Conservation (phyloP, 108 stramenopile genomes). For the Tribonema minus region DNA sequence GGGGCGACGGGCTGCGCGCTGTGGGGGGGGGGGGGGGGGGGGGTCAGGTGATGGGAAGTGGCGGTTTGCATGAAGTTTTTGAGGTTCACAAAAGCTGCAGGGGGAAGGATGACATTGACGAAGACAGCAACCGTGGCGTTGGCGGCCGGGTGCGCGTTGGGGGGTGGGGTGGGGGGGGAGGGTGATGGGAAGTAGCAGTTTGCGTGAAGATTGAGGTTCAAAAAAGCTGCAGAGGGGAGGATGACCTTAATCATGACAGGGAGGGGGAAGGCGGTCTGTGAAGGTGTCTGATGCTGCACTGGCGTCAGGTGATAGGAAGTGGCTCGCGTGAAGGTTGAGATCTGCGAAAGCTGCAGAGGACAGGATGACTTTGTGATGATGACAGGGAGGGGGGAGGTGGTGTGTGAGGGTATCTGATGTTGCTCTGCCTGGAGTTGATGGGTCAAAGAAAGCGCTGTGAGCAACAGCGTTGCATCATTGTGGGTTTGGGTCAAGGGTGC, state of each 20-base stretch:
- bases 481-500: too few species aligned
- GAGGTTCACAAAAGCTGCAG: constrained; percentile 35
- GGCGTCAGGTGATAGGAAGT: constrained; percentile 10
- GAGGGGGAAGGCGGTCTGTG: constrained; percentile 20
- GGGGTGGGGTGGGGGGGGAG: constrained; percentile 6
- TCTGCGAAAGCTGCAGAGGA: constrained; percentile 39
- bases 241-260: constrained; percentile 22
- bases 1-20: constrained; percentile 6
- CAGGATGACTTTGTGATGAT: constrained; percentile 14
- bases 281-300: background rate
- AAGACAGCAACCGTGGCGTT: constrained; percentile 40
- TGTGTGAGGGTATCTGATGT: constrained; percentile 1
- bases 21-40: constrained; percentile 4
- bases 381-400: constrained; percentile 31
- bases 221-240: constrained; percentile 32
- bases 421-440: too few species aligned
- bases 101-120: constrained; percentile 13
- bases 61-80: constrained; percentile 35
- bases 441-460: too few species aligned
- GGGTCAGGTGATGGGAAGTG: constrained; percentile 15
- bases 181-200: constrained; percentile 30
- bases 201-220: constrained; percentile 34
- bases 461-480: too few species aligned
- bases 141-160: constrained; percentile 6
- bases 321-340: constrained; percentile 39